Evolutionary conservation across 352 stramenopile genomes (phyloP).

Genomic region (Phytophthora sansomeana): DNA sequence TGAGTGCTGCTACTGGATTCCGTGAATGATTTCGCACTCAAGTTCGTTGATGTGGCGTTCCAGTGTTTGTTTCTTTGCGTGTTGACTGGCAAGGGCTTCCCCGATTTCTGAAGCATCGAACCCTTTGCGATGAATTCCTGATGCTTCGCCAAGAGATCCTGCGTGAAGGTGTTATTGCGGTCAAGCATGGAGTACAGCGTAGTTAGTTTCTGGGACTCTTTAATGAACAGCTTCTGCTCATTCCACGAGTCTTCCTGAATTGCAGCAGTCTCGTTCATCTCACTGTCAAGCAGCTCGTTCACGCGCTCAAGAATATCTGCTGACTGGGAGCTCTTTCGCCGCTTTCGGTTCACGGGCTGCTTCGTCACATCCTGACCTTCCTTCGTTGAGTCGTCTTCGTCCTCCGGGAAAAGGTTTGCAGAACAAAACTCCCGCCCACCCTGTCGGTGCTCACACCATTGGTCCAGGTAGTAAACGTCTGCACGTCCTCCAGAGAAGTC

Average conservation of each 20-base stretch:
- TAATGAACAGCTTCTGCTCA: conserved; percentile 9
- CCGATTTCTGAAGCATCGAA: conserved; percentile 1
- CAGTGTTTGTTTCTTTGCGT: not conserved
- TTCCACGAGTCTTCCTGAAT: conserved; percentile 9
- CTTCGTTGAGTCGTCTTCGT: conserved; percentile 11
- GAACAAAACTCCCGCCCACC: conserved; percentile 3
- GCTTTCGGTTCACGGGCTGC: not conserved
- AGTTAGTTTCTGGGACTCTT: conserved; percentile 7
- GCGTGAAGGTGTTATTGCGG: not conserved
- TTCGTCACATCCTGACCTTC: not conserved
- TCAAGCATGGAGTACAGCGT: conserved; percentile 13
- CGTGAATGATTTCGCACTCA: not conserved
- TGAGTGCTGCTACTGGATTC: conserved; percentile 1
- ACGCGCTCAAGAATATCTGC: not conserved
- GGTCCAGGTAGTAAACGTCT: too few species aligned
- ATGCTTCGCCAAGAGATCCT: conserved; percentile 1
- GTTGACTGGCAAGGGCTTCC: not conserved
- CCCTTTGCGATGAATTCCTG: not conserved
- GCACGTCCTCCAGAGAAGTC: too few species aligned
- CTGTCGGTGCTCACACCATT: not conserved
- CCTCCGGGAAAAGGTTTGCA: not conserved
- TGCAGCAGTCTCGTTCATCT: not conserved
- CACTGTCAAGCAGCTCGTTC: not conserved
- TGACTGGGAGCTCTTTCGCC: not conserved
- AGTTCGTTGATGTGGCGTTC: not conserved